A percentile compares a stretch with the other conserved stretches of the same genome.
Conservation (phyloP, 192 early-diverging fungal species). For the Phlyctochytrium planicorne region DNA sequence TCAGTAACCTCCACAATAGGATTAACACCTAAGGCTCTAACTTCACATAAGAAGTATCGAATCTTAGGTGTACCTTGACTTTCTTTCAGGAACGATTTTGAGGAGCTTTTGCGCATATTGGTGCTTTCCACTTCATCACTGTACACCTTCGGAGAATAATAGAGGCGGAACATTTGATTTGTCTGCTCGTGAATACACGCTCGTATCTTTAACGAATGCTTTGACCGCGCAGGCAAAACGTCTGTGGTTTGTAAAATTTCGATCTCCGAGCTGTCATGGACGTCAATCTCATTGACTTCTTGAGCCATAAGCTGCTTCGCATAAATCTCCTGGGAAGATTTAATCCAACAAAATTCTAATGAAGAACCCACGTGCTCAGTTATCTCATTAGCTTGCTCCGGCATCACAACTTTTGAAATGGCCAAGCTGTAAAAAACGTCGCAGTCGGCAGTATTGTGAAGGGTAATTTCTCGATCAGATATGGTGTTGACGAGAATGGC, state of each 20-base stretch:
- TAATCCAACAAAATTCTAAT: background rate
- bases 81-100: background rate
- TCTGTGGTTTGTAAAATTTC: constrained; percentile 39
- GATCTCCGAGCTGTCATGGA: constrained; percentile 22
- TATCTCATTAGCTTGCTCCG: background rate
- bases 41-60: constrained; percentile 37
- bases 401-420: background rate
- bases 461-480: constrained; percentile 42
- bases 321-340: background rate
- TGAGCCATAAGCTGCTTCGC: no score
- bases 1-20: constrained; percentile 51
- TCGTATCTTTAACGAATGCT: constrained; percentile 42
- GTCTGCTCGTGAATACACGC: constrained; percentile 43
- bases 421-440: constrained; percentile 46
- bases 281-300: constrained; percentile 15
- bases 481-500: constrained; percentile 55
- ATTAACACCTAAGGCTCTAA: constrained; percentile 48
- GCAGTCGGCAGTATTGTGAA: constrained; percentile 51
- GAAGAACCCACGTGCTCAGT: background rate
- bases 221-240: constrained; percentile 43
- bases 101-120: background rate
- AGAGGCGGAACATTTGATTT: constrained; percentile 32
- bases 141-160: constrained; percentile 35
- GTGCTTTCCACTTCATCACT: constrained; percentile 10
- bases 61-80: no score